phyloP scores from a whole-genome alignment of 1,284 basidiomycete species.

The Clitocybe nebularis region DNA sequence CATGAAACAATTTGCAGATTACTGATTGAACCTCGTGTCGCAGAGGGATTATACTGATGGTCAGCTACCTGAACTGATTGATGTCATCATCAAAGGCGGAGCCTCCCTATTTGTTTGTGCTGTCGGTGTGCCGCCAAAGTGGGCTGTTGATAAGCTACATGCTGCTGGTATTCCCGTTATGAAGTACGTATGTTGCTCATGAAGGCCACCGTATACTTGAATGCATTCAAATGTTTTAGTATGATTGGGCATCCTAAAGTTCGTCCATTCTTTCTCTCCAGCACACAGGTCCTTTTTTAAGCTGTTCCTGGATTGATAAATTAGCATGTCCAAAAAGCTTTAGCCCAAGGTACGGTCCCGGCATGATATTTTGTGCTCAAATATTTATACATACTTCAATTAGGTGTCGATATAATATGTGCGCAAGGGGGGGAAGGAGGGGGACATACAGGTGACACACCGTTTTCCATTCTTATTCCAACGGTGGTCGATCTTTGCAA shows the following conservation, averaged over 20 bases:
- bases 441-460: slow-evolving; percentile 75
- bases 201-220: neutral
- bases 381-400: too few relatives aligned
- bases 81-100: slow-evolving; percentile 76
- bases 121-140: slow-evolving; percentile 80
- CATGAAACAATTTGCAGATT: neutral
- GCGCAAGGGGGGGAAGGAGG: slow-evolving; percentile 78
- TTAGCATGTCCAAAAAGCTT: slow-evolving; percentile 76
- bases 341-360: slow-evolving; percentile 62
- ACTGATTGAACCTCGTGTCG: slow-evolving; percentile 1
- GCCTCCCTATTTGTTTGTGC: slow-evolving; percentile 82
- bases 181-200: slow-evolving; percentile 57
- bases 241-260: slow-evolving; percentile 90
- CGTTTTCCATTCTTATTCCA: slow-evolving; percentile 77
- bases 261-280: slow-evolving; percentile 12
- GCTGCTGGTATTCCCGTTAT: slow-evolving; percentile 76
- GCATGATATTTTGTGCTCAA: too few relatives aligned
- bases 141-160: slow-evolving; percentile 79
- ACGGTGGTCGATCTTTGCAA: slow-evolving; percentile 77
- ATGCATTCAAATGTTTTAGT: slow-evolving; percentile 32
- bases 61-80: slow-evolving; percentile 68
- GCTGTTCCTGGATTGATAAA: neutral
- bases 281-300: too few relatives aligned
- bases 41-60: slow-evolving; percentile 78
- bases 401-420: slow-evolving; percentile 84